Base-by-base conservation (phyloP, 257 asterid species). In the Ilex asprella region DNA sequence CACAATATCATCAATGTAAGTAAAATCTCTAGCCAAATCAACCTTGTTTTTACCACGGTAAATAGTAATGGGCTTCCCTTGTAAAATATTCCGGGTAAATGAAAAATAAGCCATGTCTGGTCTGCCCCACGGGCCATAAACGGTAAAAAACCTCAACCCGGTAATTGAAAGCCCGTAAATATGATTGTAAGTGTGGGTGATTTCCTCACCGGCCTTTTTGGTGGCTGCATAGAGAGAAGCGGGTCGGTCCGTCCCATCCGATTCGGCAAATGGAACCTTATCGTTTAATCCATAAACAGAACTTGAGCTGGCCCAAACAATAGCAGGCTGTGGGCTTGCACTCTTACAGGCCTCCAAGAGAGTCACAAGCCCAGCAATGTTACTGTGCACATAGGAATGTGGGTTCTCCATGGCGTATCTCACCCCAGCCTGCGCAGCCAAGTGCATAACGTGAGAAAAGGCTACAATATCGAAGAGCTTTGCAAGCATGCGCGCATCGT, bases 111-210 rank as follows among this genome's bases (percentile, higher is more conserved):
- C 73, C 73, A 68, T 68, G n/a, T 68, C 73, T 9, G 73, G 73
- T 47, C 73, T 58, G n/a, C 73, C 73, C 73, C 73, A 69, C 2
- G 73, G 73, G 7, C 73, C 73, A 1, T 69, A 69, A 62, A 69
- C 73, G 3, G 73, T 69, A 5, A 69, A 69, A 12, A 62, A 69
- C 2, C 73, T 46, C 39, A 69, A 62, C 13, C 73, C 73, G 12
- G 73, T 69, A 2, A 69, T 35, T 6, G 73, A 69, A 21, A 69
- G 62, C 41, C 73, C 73, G 59, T 69, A 69, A 6, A 69, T 69
- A 2, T 69, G 73, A 56, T 69, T 69, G 12, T 69, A 69, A 0
- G 68, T 69, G 10, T 69, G 68, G 16, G 73, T 69, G 31, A 69
- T 69, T 55, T 69, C 73, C 30, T 69, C 73, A 5, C 73, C 73